phyloP scores from a whole-genome alignment of 345 rosid species.

The Eucalyptus pauciflora region DNA sequence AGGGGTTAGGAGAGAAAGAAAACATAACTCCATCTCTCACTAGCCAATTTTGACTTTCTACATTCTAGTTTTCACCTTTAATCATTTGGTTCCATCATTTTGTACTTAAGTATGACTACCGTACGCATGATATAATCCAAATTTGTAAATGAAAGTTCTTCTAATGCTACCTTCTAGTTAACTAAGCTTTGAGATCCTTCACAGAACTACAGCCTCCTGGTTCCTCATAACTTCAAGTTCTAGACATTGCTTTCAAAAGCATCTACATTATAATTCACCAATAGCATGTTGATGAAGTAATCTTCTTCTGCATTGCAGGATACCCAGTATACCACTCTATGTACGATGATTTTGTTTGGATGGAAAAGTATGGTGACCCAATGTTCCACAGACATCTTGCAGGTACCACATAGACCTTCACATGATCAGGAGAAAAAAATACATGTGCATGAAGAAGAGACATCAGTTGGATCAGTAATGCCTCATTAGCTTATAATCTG shows the following conservation, averaged over 20 bases:
- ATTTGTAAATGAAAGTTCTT: neutral
- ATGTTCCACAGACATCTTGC: slow-evolving; percentile 69
- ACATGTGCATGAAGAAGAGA: neutral
- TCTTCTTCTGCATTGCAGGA: slow-evolving; percentile 16
- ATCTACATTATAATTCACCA: neutral
- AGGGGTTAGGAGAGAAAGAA: neutral
- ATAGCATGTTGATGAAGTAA: neutral
- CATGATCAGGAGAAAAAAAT: neutral
- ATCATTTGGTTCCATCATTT: neutral
- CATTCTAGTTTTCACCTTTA: neutral
- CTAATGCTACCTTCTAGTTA: neutral
- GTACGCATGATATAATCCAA: neutral
- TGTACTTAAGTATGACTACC: neutral
- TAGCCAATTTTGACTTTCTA: neutral
- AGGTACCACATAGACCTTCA: slow-evolving; percentile 13
- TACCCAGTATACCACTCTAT: slow-evolving; percentile 83
- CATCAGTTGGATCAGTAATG: neutral
- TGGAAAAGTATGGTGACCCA: slow-evolving; percentile 74
- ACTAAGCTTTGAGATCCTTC: neutral
- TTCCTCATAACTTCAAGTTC: neutral
- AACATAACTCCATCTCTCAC: neutral
- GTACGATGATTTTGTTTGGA: slow-evolving; percentile 82
- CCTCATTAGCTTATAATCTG: neutral
- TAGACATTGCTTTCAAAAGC: neutral
- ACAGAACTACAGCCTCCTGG: neutral